These are phyloP conservation scores for Murraya koenigii DNA, from an alignment of 345 rosid genomes.

Conservation along the genomic window DNA sequence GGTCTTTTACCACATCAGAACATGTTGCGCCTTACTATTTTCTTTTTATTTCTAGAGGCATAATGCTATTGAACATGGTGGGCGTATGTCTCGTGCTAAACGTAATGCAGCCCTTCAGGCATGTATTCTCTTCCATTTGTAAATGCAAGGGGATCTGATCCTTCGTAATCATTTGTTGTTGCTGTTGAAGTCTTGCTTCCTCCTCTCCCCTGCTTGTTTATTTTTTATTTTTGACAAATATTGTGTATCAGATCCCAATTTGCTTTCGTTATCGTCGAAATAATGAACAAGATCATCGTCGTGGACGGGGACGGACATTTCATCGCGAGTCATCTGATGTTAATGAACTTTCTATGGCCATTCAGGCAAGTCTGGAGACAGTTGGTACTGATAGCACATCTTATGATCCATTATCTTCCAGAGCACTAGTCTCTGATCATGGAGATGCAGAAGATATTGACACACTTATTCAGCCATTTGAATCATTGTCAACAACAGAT, in stretches of 20 bases:
- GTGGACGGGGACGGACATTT: constrained; percentile 69
- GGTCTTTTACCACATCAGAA: background rate
- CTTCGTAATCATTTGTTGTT: background rate
- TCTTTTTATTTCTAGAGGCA: constrained; percentile 71
- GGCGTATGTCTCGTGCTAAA: constrained; percentile 89
- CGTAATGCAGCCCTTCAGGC: constrained; percentile 97
- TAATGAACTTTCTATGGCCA: constrained; percentile 49
- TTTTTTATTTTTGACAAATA: background rate
- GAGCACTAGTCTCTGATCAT: constrained; percentile 34
- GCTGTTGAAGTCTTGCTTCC: background rate
- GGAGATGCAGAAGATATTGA: constrained; percentile 43
- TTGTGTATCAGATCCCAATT: constrained; percentile 68
- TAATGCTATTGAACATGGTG: constrained; percentile 88
- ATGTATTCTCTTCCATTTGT: constrained; percentile 13
- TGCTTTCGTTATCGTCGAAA: constrained; percentile 71
- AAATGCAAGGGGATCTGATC: background rate
- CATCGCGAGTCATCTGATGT: constrained; percentile 65
- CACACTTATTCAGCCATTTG: constrained; percentile 61
- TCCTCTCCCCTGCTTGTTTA: background rate
- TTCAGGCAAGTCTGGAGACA: constrained; percentile 55
- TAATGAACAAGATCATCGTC: constrained; percentile 64
- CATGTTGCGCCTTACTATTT: background rate
- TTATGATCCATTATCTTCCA: constrained; percentile 43
- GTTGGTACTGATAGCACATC: constrained; percentile 30
- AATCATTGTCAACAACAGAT: constrained; percentile 45